phyloP scores from a whole-genome alignment of 2,329 filamentous ascomycete species.

The Podosphaera aphanis region DNA sequence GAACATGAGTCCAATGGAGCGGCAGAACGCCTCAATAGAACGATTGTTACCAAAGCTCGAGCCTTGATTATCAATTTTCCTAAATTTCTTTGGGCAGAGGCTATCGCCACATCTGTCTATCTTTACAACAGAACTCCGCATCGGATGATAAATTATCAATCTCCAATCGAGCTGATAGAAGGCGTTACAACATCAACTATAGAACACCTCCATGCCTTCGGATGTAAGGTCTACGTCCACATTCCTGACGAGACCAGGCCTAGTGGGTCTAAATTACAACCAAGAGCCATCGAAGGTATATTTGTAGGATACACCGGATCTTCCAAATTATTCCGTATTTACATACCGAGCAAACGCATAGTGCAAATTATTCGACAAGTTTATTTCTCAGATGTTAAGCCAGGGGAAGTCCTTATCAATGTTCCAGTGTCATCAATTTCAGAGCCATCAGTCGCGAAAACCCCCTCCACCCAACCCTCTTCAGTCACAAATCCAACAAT shows the following conservation, averaged over 20 bases:
- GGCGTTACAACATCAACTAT: neutral
- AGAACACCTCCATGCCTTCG: neutral
- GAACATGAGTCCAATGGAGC: neutral
- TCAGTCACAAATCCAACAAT: no score
- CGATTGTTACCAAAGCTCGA: neutral
- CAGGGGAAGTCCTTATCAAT: neutral
- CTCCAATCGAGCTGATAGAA: neutral
- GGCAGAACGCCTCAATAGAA: neutral
- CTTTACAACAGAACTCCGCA: neutral
- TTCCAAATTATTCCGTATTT: neutral
- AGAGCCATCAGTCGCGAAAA: no score
- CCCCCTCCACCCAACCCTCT: no score
- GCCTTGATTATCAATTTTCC: neutral
- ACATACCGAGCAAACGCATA: neutral
- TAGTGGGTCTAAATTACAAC: neutral
- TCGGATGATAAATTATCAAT: neutral
- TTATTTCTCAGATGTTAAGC: neutral
- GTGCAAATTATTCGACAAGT: neutral
- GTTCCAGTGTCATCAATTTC: no score
- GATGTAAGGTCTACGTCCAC: neutral
- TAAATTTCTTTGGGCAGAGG: no score
- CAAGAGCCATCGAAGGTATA: no score
- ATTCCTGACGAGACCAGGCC: neutral
- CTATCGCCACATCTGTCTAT: neutral
- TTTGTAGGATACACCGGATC: neutral